These are phyloP conservation scores for Lepiota subincarnata DNA, from an alignment of 768 basidiomycete genomes.

Conservation along the genomic window DNA sequence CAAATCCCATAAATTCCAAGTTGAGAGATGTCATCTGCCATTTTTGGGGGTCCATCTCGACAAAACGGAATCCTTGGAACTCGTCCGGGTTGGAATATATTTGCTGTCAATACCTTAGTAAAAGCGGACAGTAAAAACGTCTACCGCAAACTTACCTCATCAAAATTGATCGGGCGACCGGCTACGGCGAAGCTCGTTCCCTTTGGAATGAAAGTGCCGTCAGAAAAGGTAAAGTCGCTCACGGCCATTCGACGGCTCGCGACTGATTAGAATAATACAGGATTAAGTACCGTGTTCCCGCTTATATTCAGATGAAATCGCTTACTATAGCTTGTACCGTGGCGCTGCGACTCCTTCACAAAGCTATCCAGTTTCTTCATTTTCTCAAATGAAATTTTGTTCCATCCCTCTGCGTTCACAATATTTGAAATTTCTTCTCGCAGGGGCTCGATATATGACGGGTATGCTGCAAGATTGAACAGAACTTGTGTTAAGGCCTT, in stretches of 20 bases:
- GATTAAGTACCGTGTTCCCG: too few species aligned
- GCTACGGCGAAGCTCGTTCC: slow-evolving; percentile 30
- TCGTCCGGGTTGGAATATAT: slow-evolving; percentile 27
- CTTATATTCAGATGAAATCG: too few species aligned
- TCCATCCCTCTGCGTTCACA: slow-evolving; percentile 28
- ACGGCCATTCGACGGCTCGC: slow-evolving; percentile 27
- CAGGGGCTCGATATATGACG: slow-evolving; percentile 30
- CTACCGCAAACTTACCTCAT: too few species aligned
- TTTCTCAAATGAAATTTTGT: slow-evolving; percentile 27
- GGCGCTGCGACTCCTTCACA: slow-evolving; percentile 41
- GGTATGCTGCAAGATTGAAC: slow-evolving; percentile 29
- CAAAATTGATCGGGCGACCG: too few species aligned
- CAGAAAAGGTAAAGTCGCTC: slow-evolving; percentile 39
- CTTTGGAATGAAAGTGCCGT: slow-evolving; percentile 37
- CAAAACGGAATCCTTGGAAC: slow-evolving; percentile 42
- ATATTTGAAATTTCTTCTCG: slow-evolving; percentile 33
- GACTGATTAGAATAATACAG: too few species aligned
- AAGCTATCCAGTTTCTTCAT: slow-evolving; percentile 48
- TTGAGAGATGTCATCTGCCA: slow-evolving; percentile 24
- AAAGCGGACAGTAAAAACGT: too few species aligned
- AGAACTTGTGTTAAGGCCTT: slow-evolving; percentile 35
- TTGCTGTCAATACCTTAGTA: too few species aligned
- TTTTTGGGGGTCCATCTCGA: slow-evolving; percentile 17
- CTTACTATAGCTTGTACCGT: background rate
- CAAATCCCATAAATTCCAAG: slow-evolving; percentile 27